phyloP scores from a whole-genome alignment of 2,329 filamentous ascomycete genomes.

The Penicillium frequentans region DNA sequence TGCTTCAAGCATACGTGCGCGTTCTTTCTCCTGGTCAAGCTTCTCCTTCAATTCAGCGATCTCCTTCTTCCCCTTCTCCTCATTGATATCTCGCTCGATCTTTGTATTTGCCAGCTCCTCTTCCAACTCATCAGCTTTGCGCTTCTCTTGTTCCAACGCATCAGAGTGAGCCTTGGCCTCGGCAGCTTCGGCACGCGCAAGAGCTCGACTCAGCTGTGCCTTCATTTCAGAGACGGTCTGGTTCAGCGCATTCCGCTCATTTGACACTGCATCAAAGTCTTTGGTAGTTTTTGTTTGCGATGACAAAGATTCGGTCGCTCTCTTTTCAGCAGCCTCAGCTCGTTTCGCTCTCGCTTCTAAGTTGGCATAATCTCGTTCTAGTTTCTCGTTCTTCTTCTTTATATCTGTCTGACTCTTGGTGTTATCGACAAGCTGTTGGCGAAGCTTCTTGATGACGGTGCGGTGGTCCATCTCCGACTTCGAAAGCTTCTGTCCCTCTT shows the following conservation, averaged over 20 bases:
- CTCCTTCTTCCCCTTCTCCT: conserved; percentile 69
- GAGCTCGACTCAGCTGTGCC: conserved; percentile 66
- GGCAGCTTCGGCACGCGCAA: conserved; percentile 65
- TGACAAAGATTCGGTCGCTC: conserved; percentile 56
- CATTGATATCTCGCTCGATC: conserved; percentile 73
- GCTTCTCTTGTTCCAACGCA: conserved; percentile 66
- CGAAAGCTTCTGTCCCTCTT: conserved; percentile 87
- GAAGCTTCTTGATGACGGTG: conserved; percentile 77
- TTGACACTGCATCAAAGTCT: conserved; percentile 61
- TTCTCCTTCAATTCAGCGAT: conserved; percentile 72
- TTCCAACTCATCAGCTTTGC: conserved; percentile 55
- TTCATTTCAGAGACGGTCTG: conserved; percentile 68
- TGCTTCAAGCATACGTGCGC: conserved; percentile 65
- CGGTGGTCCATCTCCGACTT: conserved; percentile 83
- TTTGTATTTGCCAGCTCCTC: conserved; percentile 65
- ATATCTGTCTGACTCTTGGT: conserved; percentile 52
- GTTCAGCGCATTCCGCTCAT: conserved; percentile 64
- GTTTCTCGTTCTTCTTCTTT: conserved; percentile 57
- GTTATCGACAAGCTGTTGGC: conserved; percentile 52
- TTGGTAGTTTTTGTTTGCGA: conserved; percentile 52
- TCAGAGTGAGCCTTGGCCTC: conserved; percentile 68
- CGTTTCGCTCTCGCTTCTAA: conserved; percentile 59
- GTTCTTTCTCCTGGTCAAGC: conserved; percentile 70
- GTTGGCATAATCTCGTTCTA: conserved; percentile 55
- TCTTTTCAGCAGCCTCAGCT: conserved; percentile 59